phyloP scores from a whole-genome alignment of 306 rosid species.

The Sicyos baderoa region DNA sequence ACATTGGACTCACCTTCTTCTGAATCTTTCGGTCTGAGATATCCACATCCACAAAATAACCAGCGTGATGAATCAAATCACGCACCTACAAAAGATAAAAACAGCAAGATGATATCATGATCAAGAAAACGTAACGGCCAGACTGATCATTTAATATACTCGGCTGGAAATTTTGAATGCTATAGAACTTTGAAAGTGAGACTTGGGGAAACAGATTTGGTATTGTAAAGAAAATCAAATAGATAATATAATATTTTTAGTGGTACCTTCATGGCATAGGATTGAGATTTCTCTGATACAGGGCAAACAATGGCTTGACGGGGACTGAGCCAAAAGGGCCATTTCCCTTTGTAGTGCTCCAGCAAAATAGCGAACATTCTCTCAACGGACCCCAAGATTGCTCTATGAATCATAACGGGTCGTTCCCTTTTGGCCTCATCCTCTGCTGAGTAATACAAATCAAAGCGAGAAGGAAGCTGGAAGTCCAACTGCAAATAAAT shows the following conservation, averaged over 20 bases:
- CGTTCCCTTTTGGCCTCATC: conserved; percentile 79
- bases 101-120: neutral
- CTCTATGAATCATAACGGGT: conserved; percentile 94
- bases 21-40: conserved; percentile 78
- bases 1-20: conserved; percentile 48
- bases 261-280: conserved; percentile 58
- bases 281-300: conserved; percentile 70
- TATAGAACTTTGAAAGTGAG: neutral
- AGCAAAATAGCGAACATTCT: conserved; percentile 85
- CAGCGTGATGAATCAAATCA: conserved; percentile 59
- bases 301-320: conserved; percentile 92
- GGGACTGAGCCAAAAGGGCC: conserved; percentile 99
- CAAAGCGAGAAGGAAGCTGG: conserved; percentile 83
- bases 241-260: neutral
- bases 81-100: conserved; percentile 42
- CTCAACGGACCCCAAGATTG: conserved; percentile 80
- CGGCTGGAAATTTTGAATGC: neutral
- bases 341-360: conserved; percentile 92
- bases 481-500: conserved; percentile 73
- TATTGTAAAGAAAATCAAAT: neutral
- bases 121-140: neutral
- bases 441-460: conserved; percentile 80
- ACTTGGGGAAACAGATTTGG: neutral
- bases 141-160: neutral
- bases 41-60: conserved; percentile 69